Evolutionary conservation across 2,329 filamentous ascomycete species (phyloP), one percentile per base, ranked within the genome.

Genomic region (Neonectria ditissima): DNA sequence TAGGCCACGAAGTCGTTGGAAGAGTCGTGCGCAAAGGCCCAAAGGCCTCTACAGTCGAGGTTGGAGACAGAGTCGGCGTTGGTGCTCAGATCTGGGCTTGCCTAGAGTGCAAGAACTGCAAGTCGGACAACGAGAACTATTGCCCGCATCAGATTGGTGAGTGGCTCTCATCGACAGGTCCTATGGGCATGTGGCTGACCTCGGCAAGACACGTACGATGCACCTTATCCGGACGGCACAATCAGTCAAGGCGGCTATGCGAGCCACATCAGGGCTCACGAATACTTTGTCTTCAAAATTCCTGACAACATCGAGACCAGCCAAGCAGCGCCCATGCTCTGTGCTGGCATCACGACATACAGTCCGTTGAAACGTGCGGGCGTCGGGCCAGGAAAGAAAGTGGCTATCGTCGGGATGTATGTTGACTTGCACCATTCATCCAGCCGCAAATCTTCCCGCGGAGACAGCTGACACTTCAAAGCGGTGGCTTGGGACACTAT

Each of bases 401-500:
- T 95, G 0, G 92, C 88, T 0, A 86, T 95, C 56, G 81, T 13
- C 91, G 92, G 7, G 37, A 39, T 39, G 37, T 39, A 18, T 4
- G 37, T 10, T 9, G 1, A 3, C 37, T 10, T n/a, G 10, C 6
- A 18, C 8, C n/a, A 9, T 10, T 18, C n/a, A 9, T 39, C 16
- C n/a, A 18, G 2, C n/a, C 6, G 10, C n/a, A n/a, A n/a, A n/a
- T 4, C n/a, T 6, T 1, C 18, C 24, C 24, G 24, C 6, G 24
- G 4, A 4, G 5, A 39, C 4, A 18, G 37, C 37, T 39, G 8
- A 39, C 37, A 39, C 8, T 10, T 39, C 14, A 16, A 39, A 82
- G 94, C 13, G 92, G 92, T 7, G 91, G 92, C 0, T 78, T 94
- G 0, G 91, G 92, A 0, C 91, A 95, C 75, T 88, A 94, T 67